Percentiles rank a stretch among this genome's conserved stretches.
These are phyloP conservation scores for Gossypium stocksii DNA, from an alignment of 345 rosid species.

Conservation along the genomic window DNA sequence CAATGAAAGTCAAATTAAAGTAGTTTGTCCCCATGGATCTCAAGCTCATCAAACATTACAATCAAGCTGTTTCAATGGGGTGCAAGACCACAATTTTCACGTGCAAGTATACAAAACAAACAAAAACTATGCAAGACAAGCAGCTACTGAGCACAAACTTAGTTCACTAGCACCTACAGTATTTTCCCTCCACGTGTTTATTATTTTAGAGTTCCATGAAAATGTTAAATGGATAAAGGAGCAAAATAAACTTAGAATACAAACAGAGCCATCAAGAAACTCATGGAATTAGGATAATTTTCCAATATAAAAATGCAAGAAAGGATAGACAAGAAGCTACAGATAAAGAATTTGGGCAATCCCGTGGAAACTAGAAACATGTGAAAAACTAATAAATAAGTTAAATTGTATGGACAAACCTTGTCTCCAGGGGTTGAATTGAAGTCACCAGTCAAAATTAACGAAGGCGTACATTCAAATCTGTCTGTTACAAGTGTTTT, in stretches of 20 bases:
- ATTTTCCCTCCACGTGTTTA: neutral
- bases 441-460: conserved; percentile 84
- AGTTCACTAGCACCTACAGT: neutral
- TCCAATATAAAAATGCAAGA: neutral
- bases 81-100: neutral
- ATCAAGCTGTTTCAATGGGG: neutral
- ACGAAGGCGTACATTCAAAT: conserved; percentile 57
- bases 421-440: conserved; percentile 81
- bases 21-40: neutral
- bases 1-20: neutral
- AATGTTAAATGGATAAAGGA: neutral
- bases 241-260: neutral
- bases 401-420: conserved; percentile 34
- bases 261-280: neutral
- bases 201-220: neutral
- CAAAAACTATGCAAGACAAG: neutral
- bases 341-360: neutral
- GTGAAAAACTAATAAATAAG: neutral
- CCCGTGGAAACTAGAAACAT: neutral
- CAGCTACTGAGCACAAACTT: neutral
- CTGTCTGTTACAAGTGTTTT: conserved; percentile 46
- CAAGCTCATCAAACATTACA: neutral
- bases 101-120: neutral
- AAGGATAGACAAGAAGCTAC: neutral
- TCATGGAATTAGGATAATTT: neutral